Base-by-base conservation (phyloP, 768 basidiomycete species). In the Tulasnella sp. region DNA sequence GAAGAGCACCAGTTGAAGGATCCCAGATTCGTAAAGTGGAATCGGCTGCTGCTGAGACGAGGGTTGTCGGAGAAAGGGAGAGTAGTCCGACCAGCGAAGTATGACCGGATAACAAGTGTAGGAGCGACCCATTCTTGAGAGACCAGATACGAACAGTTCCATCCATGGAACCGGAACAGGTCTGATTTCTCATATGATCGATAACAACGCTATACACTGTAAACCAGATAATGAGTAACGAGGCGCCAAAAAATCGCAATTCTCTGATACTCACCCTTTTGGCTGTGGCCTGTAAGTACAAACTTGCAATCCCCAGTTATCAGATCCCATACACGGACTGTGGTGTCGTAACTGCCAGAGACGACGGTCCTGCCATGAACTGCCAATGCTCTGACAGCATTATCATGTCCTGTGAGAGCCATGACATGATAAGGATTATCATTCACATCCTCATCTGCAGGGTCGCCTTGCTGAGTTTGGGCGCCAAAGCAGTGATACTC, bases 131-230 rank as follows among this genome's bases (percentile, higher is more conserved):
- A 2, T 75, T 88, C 45, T 73, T 75, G 31, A 93, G 70, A 58
- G 85, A 83, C 93, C 93, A 99, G 31, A 99, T 78, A 43, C 88
- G 86, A 56, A 98, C 92, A 1, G 89, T 92, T 40, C 89, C 86
- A 64, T 98, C 93, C 92, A 96, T 93, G 3, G 92, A 96, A 6
- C 93, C 93, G 2, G 95, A 98, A 58, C 88, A 91, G 24, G 89
- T 89, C 62, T 91, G 86, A 48, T 88, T 79, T 16, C 91, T 84
- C 41, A 71, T 69, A 34, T 80, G 74, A 63, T 98, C 93, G 34
- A 92, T 75, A 9, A 92, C 90, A 45, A 98, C 88, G 63, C 86
- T 90, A 70, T 98, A 98, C 4, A 98, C 93, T 91, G 65, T 48
- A 42, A 46, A 43, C 8, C 19, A 24, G n/a, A 27, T 1, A 32